Evolutionary conservation across 306 rosid species (phyloP).

Genomic region (Pueraria montana): DNA sequence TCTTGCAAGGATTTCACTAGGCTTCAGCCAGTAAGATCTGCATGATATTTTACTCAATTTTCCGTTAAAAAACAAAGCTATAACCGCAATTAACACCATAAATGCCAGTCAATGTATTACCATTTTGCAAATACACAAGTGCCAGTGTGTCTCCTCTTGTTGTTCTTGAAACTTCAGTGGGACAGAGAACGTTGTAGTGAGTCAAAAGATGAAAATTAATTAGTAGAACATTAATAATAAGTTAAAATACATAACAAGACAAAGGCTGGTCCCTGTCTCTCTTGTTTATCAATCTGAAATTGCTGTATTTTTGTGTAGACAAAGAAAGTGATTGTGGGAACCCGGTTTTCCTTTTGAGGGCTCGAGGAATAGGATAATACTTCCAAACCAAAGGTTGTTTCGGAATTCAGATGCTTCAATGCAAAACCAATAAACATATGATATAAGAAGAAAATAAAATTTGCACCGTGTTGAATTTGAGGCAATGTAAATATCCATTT

Average conservation of each 20-base stretch:
- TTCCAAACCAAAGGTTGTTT: conserved; percentile 56
- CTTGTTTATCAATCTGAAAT: conserved; percentile 48
- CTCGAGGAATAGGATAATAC: conserved; percentile 70
- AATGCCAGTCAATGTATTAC: not conserved
- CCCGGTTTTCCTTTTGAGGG: conserved; percentile 66
- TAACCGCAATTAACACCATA: too few relatives aligned
- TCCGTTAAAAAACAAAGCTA: too few relatives aligned
- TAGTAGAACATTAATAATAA: not conserved
- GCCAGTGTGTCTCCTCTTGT: not conserved
- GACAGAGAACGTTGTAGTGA: conserved; percentile 26
- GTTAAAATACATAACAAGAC: conserved; percentile 44
- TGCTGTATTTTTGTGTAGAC: conserved; percentile 53
- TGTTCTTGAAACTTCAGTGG: conserved; percentile 45
- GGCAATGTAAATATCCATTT: conserved; percentile 5
- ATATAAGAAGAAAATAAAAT: not conserved
- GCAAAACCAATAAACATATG: conserved; percentile 18
- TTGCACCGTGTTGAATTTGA: conserved; percentile 21
- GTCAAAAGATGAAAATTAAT: conserved; percentile 44
- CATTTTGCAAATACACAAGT: not conserved
- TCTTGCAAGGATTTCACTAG: too few relatives aligned
- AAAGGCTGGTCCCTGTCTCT: conserved; percentile 38
- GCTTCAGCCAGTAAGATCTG: too few relatives aligned
- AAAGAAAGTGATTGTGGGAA: conserved; percentile 52
- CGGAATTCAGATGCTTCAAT: conserved; percentile 36
- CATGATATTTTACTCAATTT: too few relatives aligned